Evolutionary conservation across 441 rosid species (phyloP).

Genomic region (Erodium moschatum): DNA sequence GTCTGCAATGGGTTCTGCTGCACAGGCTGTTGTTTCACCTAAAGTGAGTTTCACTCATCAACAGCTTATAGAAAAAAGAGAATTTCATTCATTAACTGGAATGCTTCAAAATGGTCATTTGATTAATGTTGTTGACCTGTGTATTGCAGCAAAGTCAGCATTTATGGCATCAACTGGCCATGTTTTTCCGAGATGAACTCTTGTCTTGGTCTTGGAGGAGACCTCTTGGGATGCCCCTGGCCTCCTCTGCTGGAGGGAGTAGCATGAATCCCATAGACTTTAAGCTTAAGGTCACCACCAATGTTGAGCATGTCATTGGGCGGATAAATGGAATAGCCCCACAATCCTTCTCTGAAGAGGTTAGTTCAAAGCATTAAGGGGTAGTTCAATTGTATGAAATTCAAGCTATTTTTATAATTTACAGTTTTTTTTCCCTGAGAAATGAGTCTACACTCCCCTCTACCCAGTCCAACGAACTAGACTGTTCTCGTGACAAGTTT

Average conservation of each 20-base stretch:
- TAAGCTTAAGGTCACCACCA: slow-evolving; percentile 59
- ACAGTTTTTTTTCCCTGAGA: no score
- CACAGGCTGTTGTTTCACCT: slow-evolving; percentile 83
- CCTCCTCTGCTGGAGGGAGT: slow-evolving; percentile 49
- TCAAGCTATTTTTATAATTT: no score
- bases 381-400: no score
- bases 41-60: neutral
- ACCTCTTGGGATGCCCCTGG: slow-evolving; percentile 48
- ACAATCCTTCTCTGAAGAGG: slow-evolving; percentile 78
- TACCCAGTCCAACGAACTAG: no score
- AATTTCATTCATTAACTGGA: neutral
- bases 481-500: no score
- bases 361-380: no score
- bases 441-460: no score
- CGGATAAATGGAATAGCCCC: slow-evolving; percentile 78
- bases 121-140: slow-evolving; percentile 2
- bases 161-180: slow-evolving; percentile 85
- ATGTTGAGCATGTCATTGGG: slow-evolving; percentile 68
- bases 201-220: slow-evolving; percentile 94
- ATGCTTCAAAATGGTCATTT: neutral
- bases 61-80: no score
- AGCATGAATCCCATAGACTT: slow-evolving; percentile 42
- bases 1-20: slow-evolving; percentile 78
- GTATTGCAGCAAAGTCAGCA: slow-evolving; percentile 72
- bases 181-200: slow-evolving; percentile 96